Percentiles rank a stretch among this genome's conserved stretches.
These are phyloP conservation scores for Marasmius sp. DNA, from an alignment of 1,284 basidiomycete species.

Conservation along the genomic window DNA sequence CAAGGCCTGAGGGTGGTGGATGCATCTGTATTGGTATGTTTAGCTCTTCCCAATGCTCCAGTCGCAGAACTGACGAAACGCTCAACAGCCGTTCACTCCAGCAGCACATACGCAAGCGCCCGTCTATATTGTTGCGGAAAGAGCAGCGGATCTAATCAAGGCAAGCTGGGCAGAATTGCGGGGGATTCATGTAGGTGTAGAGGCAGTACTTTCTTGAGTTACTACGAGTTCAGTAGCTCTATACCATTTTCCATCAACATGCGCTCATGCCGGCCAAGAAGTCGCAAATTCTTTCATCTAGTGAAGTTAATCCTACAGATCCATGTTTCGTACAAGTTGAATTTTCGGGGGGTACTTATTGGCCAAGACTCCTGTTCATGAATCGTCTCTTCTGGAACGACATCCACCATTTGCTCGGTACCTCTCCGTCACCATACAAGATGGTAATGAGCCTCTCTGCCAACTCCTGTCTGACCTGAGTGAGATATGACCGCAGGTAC, in stretches of 20 bases:
- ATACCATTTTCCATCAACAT: too few relatives aligned
- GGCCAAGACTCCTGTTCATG: conserved; percentile 86
- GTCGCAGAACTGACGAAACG: neutral
- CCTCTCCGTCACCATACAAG: conserved; percentile 84
- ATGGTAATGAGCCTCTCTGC: conserved; percentile 84
- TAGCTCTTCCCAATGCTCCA: neutral
- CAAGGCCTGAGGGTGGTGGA: neutral
- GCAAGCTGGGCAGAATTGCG: neutral
- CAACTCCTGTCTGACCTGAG: conserved; percentile 91
- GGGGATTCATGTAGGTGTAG: too few relatives aligned
- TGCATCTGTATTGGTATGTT: neutral
- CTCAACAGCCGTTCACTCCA: neutral
- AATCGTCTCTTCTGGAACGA: conserved; percentile 96
- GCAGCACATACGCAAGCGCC: conserved; percentile 7
- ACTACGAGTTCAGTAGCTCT: too few relatives aligned
- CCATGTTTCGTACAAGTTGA: conserved; percentile 11
- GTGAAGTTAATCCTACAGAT: neutral
- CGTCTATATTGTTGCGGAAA: conserved; percentile 4
- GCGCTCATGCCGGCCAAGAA: too few relatives aligned
- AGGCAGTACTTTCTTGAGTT: too few relatives aligned
- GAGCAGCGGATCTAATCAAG: conserved; percentile 10
- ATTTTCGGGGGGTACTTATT: conserved; percentile 30
- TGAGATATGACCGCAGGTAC: conserved; percentile 87
- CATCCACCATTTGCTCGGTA: conserved; percentile 99
- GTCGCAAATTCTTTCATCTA: neutral